Conservation (phyloP, 164 flowering plant species). For the Chimonanthus praecox region DNA sequence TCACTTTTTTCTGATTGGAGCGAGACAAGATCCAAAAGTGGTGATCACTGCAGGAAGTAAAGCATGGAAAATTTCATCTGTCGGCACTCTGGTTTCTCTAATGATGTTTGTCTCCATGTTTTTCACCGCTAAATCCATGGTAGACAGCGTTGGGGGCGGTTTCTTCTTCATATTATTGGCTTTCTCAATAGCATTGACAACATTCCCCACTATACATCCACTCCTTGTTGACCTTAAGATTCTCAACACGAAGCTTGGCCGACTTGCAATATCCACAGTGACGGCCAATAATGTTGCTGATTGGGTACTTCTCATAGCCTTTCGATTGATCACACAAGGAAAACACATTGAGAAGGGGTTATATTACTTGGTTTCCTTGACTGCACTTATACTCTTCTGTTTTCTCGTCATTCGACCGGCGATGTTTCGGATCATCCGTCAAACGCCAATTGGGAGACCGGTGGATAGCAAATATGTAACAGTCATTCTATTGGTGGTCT, state of each 20-base stretch:
- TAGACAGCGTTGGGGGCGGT: not conserved
- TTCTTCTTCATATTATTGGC: slow-evolving; percentile 25
- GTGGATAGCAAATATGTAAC: slow-evolving; percentile 30
- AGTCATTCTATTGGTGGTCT: slow-evolving; percentile 23
- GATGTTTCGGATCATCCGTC: slow-evolving; percentile 27
- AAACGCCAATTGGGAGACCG: slow-evolving; percentile 46
- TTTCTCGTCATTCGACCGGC: slow-evolving; percentile 11
- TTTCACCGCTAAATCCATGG: not conserved
- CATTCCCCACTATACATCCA: slow-evolving; percentile 42
- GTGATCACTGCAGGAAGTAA: slow-evolving; percentile 9
- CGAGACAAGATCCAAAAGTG: slow-evolving; percentile 18
- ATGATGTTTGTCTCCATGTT: slow-evolving; percentile 3
- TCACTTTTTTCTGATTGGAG: not conserved
- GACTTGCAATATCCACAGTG: slow-evolving; percentile 33
- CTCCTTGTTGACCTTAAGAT: slow-evolving; percentile 50
- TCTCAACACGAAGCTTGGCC: slow-evolving; percentile 57
- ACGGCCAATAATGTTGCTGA: slow-evolving; percentile 31
- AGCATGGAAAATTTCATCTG: slow-evolving; percentile 14
- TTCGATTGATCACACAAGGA: not conserved
- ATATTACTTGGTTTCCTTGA: slow-evolving; percentile 15
- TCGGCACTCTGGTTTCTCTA: not conserved
- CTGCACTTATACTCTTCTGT: not conserved
- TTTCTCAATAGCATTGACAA: slow-evolving; percentile 25
- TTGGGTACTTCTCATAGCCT: slow-evolving; percentile 9
- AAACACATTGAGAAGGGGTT: not conserved